These are phyloP conservation scores for Arthrobotrys musiformis DNA, from an alignment of 2,329 filamentous ascomycete genomes.

Conservation along the genomic window DNA sequence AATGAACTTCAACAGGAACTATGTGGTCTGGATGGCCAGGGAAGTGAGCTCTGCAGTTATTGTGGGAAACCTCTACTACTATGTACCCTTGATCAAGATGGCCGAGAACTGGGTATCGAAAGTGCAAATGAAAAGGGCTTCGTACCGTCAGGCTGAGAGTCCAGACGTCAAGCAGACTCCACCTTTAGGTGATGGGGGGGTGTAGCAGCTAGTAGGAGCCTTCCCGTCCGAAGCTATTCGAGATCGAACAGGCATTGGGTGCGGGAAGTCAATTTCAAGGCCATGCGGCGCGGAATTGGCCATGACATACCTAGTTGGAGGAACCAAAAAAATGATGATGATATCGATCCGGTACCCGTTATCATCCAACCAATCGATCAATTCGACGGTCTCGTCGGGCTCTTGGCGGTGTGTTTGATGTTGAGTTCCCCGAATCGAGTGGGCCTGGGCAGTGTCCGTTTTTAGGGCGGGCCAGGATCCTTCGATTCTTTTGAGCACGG, in stretches of 20 bases:
- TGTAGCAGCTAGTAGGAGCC: too few species aligned
- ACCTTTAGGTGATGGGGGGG: neutral
- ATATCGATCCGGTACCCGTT: constrained; percentile 15
- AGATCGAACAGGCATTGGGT: constrained; percentile 21
- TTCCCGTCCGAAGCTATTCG: constrained; percentile 2
- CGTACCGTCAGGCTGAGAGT: constrained; percentile 2
- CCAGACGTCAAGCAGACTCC: constrained; percentile 14
- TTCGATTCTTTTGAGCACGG: neutral
- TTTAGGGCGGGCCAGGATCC: neutral
- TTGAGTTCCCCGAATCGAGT: constrained; percentile 14
- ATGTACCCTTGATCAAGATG: constrained; percentile 24
- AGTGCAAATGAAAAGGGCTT: constrained; percentile 24
- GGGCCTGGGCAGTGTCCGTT: constrained; percentile 8
- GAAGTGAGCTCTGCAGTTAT: constrained; percentile 43
- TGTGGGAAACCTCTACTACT: constrained; percentile 42
- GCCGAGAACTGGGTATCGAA: constrained; percentile 11
- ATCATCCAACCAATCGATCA: constrained; percentile 18
- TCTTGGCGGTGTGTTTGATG: constrained; percentile 30
- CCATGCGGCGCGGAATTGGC: constrained; percentile 20
- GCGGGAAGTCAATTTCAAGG: neutral
- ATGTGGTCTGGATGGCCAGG: constrained; percentile 23
- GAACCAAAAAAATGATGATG: neutral
- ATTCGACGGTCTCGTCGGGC: constrained; percentile 4
- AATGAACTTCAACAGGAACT: constrained; percentile 14
- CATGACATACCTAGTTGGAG: too few species aligned